Evolutionary conservation across 2,329 filamentous ascomycete species (phyloP).

Genomic region (Ascomycota sp.): DNA sequence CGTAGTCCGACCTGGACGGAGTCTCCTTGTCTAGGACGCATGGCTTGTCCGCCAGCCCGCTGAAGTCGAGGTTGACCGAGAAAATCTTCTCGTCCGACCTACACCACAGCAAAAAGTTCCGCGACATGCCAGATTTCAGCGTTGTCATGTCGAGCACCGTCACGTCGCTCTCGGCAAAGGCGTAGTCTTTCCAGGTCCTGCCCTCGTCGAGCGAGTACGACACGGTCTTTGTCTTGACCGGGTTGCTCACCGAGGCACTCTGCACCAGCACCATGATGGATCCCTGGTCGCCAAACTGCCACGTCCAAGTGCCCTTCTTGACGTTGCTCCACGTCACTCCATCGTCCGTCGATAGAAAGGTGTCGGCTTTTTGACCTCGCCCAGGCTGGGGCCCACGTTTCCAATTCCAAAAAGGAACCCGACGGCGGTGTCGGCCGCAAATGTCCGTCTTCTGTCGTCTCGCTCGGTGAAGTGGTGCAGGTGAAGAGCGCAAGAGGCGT

Average conservation of each 20-base stretch:
- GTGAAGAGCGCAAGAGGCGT: conserved; percentile 62
- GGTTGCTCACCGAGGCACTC: conserved; percentile 44
- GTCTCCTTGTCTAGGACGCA: conserved; percentile 47
- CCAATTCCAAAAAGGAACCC: conserved; percentile 82
- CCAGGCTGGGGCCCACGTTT: conserved; percentile 61
- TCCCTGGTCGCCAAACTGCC: conserved; percentile 91
- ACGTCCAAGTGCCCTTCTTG: conserved; percentile 75
- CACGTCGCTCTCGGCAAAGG: conserved; percentile 54
- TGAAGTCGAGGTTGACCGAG: conserved; percentile 77
- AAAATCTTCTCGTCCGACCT: conserved; percentile 35
- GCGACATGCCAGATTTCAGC: conserved; percentile 69
- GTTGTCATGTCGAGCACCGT: conserved; percentile 67
- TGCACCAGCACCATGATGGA: conserved; percentile 78
- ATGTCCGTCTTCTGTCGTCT: conserved; percentile 60
- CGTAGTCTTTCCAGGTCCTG: conserved; percentile 52
- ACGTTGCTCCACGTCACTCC: conserved; percentile 73
- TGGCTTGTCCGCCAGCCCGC: conserved; percentile 49
- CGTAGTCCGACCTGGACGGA: conserved; percentile 44
- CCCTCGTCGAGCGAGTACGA: conserved; percentile 72
- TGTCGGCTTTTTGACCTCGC: conserved; percentile 55
- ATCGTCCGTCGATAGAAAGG: conserved; percentile 81
- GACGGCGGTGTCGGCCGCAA: conserved; percentile 70
- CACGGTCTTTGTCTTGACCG: conserved; percentile 45
- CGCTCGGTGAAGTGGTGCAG: conserved; percentile 93
- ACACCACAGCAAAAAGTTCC: conserved; percentile 85